These are phyloP conservation scores for Pterula multifida DNA, from an alignment of 1,284 basidiomycete species.

Conservation along the genomic window DNA sequence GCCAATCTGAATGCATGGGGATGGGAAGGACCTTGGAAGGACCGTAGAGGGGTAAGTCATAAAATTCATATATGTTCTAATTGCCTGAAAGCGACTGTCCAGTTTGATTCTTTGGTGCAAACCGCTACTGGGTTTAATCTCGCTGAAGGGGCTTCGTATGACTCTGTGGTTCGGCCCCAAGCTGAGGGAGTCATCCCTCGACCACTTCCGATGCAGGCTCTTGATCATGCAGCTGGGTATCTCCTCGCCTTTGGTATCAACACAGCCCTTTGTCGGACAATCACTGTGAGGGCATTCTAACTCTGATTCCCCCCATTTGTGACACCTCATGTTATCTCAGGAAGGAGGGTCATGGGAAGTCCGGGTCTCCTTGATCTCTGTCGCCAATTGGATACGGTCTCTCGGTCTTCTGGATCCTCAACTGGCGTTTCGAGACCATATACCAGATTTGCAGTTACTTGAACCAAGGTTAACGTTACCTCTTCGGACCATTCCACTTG, in stretches of 20 bases:
- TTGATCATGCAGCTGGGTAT: slow-evolving; percentile 54
- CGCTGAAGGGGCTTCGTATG: slow-evolving; percentile 40
- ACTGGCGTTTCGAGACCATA: slow-evolving; percentile 23
- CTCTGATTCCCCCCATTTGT: background rate
- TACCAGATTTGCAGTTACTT: too few relatives aligned
- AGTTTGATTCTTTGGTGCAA: slow-evolving; percentile 63
- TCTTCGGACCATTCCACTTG: background rate
- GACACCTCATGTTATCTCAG: slow-evolving; percentile 17
- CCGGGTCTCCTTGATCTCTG: slow-evolving; percentile 42
- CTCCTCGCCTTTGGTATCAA: slow-evolving; percentile 49
- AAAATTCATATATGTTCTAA: background rate
- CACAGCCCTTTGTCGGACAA: slow-evolving; percentile 38
- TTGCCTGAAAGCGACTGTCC: background rate
- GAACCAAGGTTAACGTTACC: background rate
- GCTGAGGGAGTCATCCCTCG: slow-evolving; percentile 21
- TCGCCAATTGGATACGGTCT: slow-evolving; percentile 44
- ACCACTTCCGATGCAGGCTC: slow-evolving; percentile 47
- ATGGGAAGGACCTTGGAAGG: slow-evolving; percentile 48
- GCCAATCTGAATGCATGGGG: slow-evolving; percentile 51
- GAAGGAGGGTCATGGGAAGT: slow-evolving; percentile 56
- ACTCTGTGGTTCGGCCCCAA: slow-evolving; percentile 15
- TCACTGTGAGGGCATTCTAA: slow-evolving; percentile 26
- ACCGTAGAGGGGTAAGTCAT: slow-evolving; percentile 36
- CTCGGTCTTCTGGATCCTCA: slow-evolving; percentile 33
- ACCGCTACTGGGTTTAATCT: slow-evolving; percentile 52